These are phyloP conservation scores for Nicotiana attenuata DNA, from an alignment of 257 asterid species.

Conservation along the genomic window DNA sequence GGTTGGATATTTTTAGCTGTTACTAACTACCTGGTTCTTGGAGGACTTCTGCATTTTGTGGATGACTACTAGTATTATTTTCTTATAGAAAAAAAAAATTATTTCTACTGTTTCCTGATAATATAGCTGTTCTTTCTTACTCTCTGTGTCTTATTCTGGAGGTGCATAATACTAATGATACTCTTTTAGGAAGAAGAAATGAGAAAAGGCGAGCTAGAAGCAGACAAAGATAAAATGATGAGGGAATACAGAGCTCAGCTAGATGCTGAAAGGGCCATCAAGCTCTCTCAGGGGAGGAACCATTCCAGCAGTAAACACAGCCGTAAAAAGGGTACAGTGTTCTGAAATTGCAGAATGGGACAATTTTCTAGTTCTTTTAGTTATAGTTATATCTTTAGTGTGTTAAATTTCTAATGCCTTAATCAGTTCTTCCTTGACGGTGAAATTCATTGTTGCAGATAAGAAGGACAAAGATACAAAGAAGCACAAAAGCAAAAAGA, in stretches of 20 bases:
- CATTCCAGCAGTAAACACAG: conserved; percentile 70
- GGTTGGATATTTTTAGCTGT: neutral
- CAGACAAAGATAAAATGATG: conserved; percentile 98
- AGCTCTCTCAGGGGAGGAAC: conserved; percentile 83
- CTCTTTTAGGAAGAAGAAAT: conserved; percentile 95
- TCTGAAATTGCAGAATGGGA: neutral
- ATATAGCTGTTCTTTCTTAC: neutral
- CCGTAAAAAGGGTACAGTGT: conserved; percentile 57
- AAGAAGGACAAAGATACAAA: conserved; percentile 73
- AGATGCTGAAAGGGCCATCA: conserved; percentile 88
- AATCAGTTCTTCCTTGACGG: conserved; percentile 4
- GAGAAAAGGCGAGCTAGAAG: conserved; percentile 95
- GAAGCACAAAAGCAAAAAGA: conserved; percentile 73
- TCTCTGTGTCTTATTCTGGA: conserved; percentile 4
- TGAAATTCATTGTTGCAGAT: conserved; percentile 43
- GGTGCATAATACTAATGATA: conserved; percentile 22
- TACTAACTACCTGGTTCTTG: neutral
- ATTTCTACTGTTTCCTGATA: neutral
- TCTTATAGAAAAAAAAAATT: too few relatives aligned
- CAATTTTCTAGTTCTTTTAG: neutral
- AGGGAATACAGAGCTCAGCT: conserved; percentile 95
- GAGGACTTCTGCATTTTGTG: neutral
- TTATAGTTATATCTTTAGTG: neutral
- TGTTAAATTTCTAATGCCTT: neutral
- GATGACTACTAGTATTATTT: neutral